Evolutionary conservation across 169 alveolate genomes (phyloP).

Genomic region (Eimeria necatrix): DNA sequence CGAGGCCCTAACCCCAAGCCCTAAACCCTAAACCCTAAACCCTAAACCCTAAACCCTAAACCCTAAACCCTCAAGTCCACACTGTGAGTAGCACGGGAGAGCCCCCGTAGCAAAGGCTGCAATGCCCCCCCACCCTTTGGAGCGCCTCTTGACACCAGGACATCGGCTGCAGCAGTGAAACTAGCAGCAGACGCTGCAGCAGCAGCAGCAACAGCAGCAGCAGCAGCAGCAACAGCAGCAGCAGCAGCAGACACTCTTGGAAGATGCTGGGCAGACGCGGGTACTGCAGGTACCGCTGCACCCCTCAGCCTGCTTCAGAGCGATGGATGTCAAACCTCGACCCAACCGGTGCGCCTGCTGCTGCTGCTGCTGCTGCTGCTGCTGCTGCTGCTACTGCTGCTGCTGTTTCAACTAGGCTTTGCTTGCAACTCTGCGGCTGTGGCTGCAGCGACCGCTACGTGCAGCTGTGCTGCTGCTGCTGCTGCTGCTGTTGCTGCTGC

Average conservation of each 20-base stretch:
- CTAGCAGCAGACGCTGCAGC: neutral
- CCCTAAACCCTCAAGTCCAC: too few species aligned
- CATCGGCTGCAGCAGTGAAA: too few species aligned
- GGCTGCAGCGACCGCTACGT: neutral
- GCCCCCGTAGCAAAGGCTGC: too few species aligned
- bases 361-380: slow-evolving; percentile 41
- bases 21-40: too few species aligned
- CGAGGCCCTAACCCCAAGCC: too few species aligned
- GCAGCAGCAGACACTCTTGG: neutral
- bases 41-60: too few species aligned
- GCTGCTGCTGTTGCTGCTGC: neutral
- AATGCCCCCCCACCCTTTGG: too few species aligned
- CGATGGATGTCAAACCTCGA: neutral
- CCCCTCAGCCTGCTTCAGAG: neutral
- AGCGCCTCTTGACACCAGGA: too few species aligned
- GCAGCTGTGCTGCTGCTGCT: slow-evolving; percentile 1
- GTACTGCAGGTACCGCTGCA: slow-evolving; percentile 23
- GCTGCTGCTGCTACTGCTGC: slow-evolving; percentile 41
- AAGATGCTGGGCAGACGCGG: slow-evolving; percentile 3
- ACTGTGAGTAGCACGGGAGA: too few species aligned
- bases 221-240: slow-evolving; percentile 14
- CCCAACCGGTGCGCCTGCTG: slow-evolving; percentile 1
- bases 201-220: slow-evolving; percentile 35
- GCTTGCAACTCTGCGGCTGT: neutral
- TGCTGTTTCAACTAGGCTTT: neutral